A percentile compares a stretch with the other conserved stretches of the same genome.
phyloP scores from a whole-genome alignment of 116 monocot genomes.

The Papilionanthe hybrid region DNA sequence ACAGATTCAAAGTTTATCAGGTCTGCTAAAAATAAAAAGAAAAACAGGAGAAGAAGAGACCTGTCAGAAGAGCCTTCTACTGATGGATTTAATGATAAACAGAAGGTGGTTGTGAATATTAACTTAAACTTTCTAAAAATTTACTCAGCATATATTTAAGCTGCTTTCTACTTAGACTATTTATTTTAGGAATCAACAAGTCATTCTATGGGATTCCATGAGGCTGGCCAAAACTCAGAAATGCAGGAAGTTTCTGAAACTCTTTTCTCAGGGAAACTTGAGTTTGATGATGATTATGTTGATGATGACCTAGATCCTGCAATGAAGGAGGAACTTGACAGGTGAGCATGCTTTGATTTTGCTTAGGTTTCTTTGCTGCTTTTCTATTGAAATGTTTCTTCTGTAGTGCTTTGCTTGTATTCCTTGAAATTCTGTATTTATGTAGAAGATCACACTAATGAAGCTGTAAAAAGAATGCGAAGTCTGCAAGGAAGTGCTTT shows the following conservation, averaged over 20 bases:
- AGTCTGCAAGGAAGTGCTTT: not conserved
- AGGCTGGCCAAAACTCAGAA: constrained; percentile 9
- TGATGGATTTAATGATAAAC: not conserved
- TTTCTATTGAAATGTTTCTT: no score
- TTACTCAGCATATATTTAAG: not conserved
- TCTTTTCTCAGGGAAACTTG: constrained; percentile 11
- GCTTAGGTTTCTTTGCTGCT: no score
- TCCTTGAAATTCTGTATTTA: not conserved
- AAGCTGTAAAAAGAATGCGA: not conserved
- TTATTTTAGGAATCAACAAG: constrained; percentile 12
- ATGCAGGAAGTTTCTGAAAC: constrained; percentile 15
- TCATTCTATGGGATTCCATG: constrained; percentile 4
- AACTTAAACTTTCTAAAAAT: not conserved
- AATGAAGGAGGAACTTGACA: constrained; percentile 56
- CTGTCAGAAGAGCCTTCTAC: constrained; percentile 1
- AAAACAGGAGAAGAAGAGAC: constrained; percentile 15
- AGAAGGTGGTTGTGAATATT: not conserved
- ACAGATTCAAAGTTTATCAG: constrained; percentile 8
- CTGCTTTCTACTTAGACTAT: not conserved
- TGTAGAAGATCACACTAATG: not conserved
- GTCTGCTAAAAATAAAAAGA: constrained; percentile 12
- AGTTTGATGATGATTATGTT: constrained; percentile 40
- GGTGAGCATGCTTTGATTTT: constrained; percentile 15
- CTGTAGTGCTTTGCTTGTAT: not conserved
- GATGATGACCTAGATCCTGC: constrained; percentile 53